Evolutionary conservation across 257 asterid species (phyloP), one percentile per base, ranked within the genome.

Genomic region (Leptodermis oblonga): DNA sequence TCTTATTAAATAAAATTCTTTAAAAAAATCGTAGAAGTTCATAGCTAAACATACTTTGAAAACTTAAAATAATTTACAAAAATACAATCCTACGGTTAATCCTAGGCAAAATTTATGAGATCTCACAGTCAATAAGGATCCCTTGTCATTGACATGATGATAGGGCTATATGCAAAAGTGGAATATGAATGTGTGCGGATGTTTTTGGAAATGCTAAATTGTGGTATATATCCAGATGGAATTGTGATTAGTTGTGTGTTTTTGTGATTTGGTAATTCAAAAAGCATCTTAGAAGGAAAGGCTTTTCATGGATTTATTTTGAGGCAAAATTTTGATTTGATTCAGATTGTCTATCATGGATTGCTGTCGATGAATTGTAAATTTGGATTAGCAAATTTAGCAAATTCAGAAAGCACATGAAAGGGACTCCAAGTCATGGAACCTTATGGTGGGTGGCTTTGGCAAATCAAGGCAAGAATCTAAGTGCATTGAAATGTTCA

Each of bases 331-430:
- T 84, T 77, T 45, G 77, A 55, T 23, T 34, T 74, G 25, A 84
- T 70, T 74, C 73, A 71, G 58, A 70, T 81, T 51, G 90, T 83
- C 36, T 5, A 55, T 31, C 77, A 71, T 55, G 74, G 92, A 45
- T 78, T 88, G 67, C n/a, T 90, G 69, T 83, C 96, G 20, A 87
- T 88, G 96, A 88, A 88, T 70, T 85, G 85, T 69, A 90, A 74
- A 69, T 85, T 86, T 66, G 90, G 87, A 68, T 82, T 81, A 54
- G 17, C 79, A 64, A 70, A 39, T 54, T 25, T 64, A 23, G 88
- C 92, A 0, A 90, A 85, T 88, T 69, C 4, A 74, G 76, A 53
- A 59, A 41, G 78, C 72, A 41, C 69, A 10, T 68, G 74, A 66
- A 76, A 77, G 49, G 70, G 86, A 79, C 58, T 68, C 65, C 43